A percentile compares a stretch with the other conserved stretches of the same genome.
These are phyloP conservation scores for Phaffia tasmanica DNA, from an alignment of 768 basidiomycete genomes.

Conservation along the genomic window DNA sequence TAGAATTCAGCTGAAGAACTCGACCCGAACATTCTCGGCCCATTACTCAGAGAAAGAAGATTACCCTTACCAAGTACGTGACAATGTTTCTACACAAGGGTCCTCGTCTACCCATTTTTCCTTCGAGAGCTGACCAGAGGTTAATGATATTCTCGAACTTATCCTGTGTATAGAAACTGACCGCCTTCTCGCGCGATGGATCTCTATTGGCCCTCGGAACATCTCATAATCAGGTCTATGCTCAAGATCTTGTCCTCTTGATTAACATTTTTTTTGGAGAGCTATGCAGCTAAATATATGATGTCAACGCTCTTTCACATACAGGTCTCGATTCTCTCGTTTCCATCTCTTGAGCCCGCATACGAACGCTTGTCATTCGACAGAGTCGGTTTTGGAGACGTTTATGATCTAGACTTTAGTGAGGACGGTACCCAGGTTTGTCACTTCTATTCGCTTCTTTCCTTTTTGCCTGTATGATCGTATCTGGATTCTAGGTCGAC, in stretches of 20 bases:
- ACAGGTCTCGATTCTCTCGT: slow-evolving; percentile 57
- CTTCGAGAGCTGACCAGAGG: not conserved
- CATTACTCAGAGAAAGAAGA: slow-evolving; percentile 51
- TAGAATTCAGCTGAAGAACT: slow-evolving; percentile 49
- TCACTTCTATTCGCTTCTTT: slow-evolving; percentile 8
- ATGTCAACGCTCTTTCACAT: slow-evolving; percentile 24
- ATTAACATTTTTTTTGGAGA: not conserved
- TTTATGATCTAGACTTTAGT: slow-evolving; percentile 78
- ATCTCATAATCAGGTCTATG: slow-evolving; percentile 57
- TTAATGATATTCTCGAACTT: not conserved
- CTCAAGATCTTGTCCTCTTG: slow-evolving; percentile 21
- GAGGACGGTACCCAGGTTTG: slow-evolving; percentile 45
- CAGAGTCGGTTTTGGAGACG: slow-evolving; percentile 50
- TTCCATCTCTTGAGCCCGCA: slow-evolving; percentile 47
- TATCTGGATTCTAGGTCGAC: not conserved
- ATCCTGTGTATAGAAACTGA: slow-evolving; percentile 60
- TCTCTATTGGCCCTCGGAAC: slow-evolving; percentile 55
- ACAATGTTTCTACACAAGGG: not conserved
- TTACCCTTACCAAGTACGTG: slow-evolving; percentile 58
- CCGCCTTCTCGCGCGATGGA: slow-evolving; percentile 61
- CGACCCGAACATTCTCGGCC: slow-evolving; percentile 53
- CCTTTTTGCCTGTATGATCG: not conserved
- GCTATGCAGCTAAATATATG: not conserved
- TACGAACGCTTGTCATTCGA: slow-evolving; percentile 44
- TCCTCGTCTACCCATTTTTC: not conserved